Percentiles rank a stretch among this genome's conserved stretches.
phyloP scores from a whole-genome alignment of 805 yeast genomes.

The Blastobotrys parvus region DNA sequence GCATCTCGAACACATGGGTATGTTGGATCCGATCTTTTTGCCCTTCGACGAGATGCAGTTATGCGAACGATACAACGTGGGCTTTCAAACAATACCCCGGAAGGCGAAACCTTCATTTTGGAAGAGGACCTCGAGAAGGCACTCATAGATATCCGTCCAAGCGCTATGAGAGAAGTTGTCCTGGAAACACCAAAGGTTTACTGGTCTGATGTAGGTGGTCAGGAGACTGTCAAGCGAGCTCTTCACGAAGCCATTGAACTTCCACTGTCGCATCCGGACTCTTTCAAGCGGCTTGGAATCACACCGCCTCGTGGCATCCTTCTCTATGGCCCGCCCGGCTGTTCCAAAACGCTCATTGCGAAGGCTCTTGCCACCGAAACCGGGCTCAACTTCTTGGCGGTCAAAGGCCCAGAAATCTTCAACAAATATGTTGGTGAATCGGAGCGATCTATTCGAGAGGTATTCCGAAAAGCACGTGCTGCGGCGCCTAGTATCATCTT shows the following conservation, averaged over 20 bases:
- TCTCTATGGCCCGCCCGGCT: constrained; percentile 97
- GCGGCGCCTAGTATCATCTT: constrained; percentile 92
- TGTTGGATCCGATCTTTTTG: constrained; percentile 92
- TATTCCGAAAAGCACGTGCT: constrained; percentile 87
- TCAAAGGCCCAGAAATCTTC: constrained; percentile 93
- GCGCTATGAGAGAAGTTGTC: constrained; percentile 94
- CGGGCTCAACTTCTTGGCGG: constrained; percentile 87
- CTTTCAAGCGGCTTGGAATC: constrained; percentile 72
- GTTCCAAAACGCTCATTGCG: constrained; percentile 91
- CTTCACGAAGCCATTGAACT: constrained; percentile 85
- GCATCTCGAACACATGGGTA: constrained; percentile 89
- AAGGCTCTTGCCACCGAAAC: constrained; percentile 94
- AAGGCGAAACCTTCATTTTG: constrained; percentile 37
- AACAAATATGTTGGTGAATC: constrained; percentile 95
- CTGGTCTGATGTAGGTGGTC: constrained; percentile 97
- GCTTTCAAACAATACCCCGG: constrained; percentile 22
- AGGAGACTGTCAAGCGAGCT: constrained; percentile 69
- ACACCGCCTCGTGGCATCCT: constrained; percentile 89
- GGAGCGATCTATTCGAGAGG: constrained; percentile 86
- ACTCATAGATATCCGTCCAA: constrained; percentile 74
- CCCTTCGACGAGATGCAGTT: constrained; percentile 81
- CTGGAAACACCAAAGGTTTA: constrained; percentile 88
- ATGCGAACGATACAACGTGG: constrained; percentile 71
- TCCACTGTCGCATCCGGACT: constrained; percentile 74
- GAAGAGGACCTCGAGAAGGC: constrained; percentile 61